phyloP scores from a whole-genome alignment of 2,329 filamentous ascomycete species.

The Byssochlamys sp. region DNA sequence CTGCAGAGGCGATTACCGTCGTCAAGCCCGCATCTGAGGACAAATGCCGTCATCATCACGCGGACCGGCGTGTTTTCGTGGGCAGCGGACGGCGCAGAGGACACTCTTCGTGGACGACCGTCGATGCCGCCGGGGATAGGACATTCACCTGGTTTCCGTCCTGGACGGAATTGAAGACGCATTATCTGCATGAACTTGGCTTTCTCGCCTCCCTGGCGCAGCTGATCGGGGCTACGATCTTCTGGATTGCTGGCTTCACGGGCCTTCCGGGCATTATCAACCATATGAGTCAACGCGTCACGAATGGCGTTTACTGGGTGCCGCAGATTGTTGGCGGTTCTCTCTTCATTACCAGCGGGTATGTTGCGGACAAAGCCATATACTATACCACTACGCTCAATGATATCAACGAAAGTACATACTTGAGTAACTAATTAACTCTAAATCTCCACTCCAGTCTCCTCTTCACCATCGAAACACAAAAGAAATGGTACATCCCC shows the following conservation, averaged over 20 bases:
- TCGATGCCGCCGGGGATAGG: conserved; percentile 9
- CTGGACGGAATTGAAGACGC: conserved; percentile 45
- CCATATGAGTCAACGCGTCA: conserved; percentile 38
- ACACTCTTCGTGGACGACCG: conserved; percentile 2
- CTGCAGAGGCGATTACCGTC: conserved; percentile 4
- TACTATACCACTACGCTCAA: too few species aligned
- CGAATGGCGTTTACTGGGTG: conserved; percentile 52
- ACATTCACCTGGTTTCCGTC: conserved; percentile 54
- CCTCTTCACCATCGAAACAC: conserved; percentile 59
- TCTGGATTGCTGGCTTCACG: conserved; percentile 56
- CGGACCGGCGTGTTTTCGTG: conserved; percentile 29
- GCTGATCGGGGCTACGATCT: conserved; percentile 51
- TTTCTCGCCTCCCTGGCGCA: conserved; percentile 53
- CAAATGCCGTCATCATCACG: conserved; percentile 34
- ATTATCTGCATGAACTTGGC: conserved; percentile 54
- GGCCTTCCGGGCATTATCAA: conserved; percentile 49
- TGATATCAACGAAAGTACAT: background rate
- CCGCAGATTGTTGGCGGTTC: conserved; percentile 54
- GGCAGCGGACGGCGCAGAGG: conserved; percentile 16
- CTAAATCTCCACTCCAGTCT: conserved; percentile 16
- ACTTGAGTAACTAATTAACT: background rate
- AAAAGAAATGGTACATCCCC: conserved; percentile 53
- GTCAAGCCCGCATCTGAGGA: conserved; percentile 10
- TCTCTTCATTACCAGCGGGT: conserved; percentile 51
- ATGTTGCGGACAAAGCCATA: background rate